These are phyloP conservation scores for Mucor mucedo DNA, from an alignment of 371 early-diverging fungal species.

Conservation along the genomic window DNA sequence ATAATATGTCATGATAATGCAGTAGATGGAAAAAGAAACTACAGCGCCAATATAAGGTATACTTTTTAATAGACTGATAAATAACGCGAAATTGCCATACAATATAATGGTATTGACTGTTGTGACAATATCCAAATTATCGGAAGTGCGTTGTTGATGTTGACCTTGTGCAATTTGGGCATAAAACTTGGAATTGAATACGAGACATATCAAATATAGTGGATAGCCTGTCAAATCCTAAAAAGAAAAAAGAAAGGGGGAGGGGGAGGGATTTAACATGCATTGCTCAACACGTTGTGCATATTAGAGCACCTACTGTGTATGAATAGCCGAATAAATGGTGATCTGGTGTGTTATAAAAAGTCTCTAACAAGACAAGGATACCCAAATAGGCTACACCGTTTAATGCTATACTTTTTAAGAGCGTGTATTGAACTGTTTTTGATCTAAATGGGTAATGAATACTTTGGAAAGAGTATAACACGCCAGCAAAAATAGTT, in stretches of 20 bases:
- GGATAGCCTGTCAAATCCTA: conserved; percentile 58
- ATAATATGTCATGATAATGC: conserved; percentile 55
- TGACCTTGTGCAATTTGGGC: conserved; percentile 39
- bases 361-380: conserved; percentile 43
- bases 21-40: conserved; percentile 44
- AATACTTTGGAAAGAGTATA: not conserved
- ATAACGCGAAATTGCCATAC: conserved; percentile 47
- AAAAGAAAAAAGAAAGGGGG: not conserved
- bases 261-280: no score
- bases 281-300: not conserved
- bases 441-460: conserved; percentile 34
- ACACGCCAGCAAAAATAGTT: conserved; percentile 6
- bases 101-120: conserved; percentile 43
- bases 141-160: conserved; percentile 12
- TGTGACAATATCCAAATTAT: conserved; percentile 14
- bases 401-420: conserved; percentile 45
- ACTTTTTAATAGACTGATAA: conserved; percentile 32
- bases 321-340: conserved; percentile 49
- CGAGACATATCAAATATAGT: conserved; percentile 46
- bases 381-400: conserved; percentile 45
- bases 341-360: conserved; percentile 43
- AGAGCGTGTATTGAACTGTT: conserved; percentile 37
- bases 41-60: conserved; percentile 45
- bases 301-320: conserved; percentile 26
- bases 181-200: conserved; percentile 46